Evolutionary conservation across 2,329 filamentous ascomycete species (phyloP).

Genomic region (Myriosclerotinia curreyana): DNA sequence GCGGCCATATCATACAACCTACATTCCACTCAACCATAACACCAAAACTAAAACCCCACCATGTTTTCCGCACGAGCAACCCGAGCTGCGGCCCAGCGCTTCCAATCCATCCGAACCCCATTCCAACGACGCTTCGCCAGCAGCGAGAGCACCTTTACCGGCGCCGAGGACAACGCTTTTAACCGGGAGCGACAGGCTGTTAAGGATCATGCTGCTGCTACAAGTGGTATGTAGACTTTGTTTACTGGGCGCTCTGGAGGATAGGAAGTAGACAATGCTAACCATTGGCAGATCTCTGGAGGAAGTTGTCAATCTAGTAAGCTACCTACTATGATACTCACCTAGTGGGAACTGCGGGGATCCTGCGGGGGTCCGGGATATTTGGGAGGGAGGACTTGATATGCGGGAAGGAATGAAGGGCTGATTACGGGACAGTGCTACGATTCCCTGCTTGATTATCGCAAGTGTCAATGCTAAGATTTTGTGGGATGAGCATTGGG

Average conservation of each 20-base stretch:
- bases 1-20: conserved; percentile 15
- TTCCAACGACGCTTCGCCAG: conserved; percentile 71
- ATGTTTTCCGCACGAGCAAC: conserved; percentile 66
- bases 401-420: conserved; percentile 1
- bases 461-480: conserved; percentile 79
- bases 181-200: conserved; percentile 86
- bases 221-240: conserved; percentile 64
- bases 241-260: not conserved
- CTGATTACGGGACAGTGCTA: conserved; percentile 54
- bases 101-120: conserved; percentile 53
- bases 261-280: conserved; percentile 24
- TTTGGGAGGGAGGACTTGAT: not conserved
- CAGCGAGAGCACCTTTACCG: conserved; percentile 55
- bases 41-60: conserved; percentile 31
- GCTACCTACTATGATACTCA: conserved; percentile 38
- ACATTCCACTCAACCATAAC: not conserved
- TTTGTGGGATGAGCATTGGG: conserved; percentile 95
- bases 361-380: not conserved
- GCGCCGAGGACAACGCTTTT: conserved; percentile 81
- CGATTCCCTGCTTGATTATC: conserved; percentile 69
- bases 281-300: conserved; percentile 73
- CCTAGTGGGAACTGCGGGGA: not conserved
- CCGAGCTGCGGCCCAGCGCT: conserved; percentile 59
- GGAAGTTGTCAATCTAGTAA: conserved; percentile 95
- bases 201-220: conserved; percentile 83